These are phyloP conservation scores for Lentinus brumalis DNA, from an alignment of 768 basidiomycete species.

Conservation along the genomic window DNA sequence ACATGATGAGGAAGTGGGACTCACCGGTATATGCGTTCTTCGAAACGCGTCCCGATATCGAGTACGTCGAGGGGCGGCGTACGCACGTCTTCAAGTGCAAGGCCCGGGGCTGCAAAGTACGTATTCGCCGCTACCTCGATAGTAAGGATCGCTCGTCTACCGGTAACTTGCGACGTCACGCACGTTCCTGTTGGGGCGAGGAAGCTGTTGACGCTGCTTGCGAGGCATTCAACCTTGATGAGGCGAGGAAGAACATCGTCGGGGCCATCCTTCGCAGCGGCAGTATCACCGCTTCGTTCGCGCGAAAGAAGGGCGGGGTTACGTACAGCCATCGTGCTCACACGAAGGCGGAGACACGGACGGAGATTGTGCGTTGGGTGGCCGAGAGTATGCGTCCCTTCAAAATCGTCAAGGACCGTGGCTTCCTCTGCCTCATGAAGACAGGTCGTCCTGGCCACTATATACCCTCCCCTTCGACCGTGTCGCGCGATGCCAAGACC, in stretches of 20 bases:
- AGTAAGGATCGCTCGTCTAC: constrained; percentile 32
- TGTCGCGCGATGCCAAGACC: constrained; percentile 34
- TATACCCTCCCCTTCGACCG: constrained; percentile 35
- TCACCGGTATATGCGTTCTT: constrained; percentile 41
- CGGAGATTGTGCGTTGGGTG: constrained; percentile 39
- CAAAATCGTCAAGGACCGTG: constrained; percentile 36
- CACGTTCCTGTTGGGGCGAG: constrained; percentile 36
- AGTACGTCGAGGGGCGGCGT: constrained; percentile 22
- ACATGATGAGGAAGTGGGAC: constrained; percentile 32
- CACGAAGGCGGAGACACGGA: constrained; percentile 31
- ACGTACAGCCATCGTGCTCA: constrained; percentile 34
- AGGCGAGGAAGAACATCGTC: background rate
- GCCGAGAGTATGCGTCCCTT: constrained; percentile 36
- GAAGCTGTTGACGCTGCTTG: constrained; percentile 21
- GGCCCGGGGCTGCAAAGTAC: constrained; percentile 23
- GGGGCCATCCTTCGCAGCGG: background rate
- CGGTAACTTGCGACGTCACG: constrained; percentile 32
- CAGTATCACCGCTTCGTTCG: constrained; percentile 31
- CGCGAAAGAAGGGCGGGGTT: constrained; percentile 31
- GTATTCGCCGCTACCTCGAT: constrained; percentile 27
- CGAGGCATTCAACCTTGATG: constrained; percentile 12
- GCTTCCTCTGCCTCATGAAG: constrained; percentile 35
- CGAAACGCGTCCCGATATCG: constrained; percentile 27
- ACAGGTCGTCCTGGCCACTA: constrained; percentile 37
- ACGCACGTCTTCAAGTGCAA: constrained; percentile 35